phyloP scores from a whole-genome alignment of 495 filamentous ascomycete genomes.

The Trichoderma asperelloides region DNA sequence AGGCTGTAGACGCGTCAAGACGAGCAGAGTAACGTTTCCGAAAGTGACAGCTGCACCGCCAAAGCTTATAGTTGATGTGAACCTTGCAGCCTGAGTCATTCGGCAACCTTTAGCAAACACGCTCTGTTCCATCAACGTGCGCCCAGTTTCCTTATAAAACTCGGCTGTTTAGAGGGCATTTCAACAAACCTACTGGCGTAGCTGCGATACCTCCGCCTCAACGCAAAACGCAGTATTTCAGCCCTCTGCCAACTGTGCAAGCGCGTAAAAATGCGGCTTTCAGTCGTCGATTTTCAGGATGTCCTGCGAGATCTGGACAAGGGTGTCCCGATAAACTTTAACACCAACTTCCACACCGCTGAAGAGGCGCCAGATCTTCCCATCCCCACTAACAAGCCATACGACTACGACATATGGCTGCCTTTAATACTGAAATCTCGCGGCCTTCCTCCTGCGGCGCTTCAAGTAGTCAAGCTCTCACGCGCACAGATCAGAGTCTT shows the following conservation, averaged over 20 bases:
- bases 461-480: constrained; percentile 15
- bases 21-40: neutral
- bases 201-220: too few species aligned
- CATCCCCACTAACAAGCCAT: constrained; percentile 16
- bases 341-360: constrained; percentile 19
- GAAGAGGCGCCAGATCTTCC: constrained; percentile 15
- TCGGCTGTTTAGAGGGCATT: too few species aligned
- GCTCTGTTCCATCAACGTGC: too few species aligned
- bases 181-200: too few species aligned
- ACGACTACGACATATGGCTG: constrained; percentile 21
- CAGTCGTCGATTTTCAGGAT: constrained; percentile 9
- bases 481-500: constrained; percentile 12
- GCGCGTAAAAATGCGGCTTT: constrained; percentile 2
- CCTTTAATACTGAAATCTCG: constrained; percentile 18
- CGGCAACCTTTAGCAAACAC: neutral
- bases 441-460: neutral
- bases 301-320: constrained; percentile 15
- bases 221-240: neutral
- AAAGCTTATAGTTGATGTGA: neutral
- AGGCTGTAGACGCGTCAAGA: neutral
- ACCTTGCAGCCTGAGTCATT: neutral
- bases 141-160: too few species aligned
- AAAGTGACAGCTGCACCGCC: neutral
- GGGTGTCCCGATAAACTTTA: constrained; percentile 14
- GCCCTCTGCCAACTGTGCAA: neutral